Base-by-base conservation (phyloP, 306 rosid genomes). In the Dalbergia oliveri region DNA sequence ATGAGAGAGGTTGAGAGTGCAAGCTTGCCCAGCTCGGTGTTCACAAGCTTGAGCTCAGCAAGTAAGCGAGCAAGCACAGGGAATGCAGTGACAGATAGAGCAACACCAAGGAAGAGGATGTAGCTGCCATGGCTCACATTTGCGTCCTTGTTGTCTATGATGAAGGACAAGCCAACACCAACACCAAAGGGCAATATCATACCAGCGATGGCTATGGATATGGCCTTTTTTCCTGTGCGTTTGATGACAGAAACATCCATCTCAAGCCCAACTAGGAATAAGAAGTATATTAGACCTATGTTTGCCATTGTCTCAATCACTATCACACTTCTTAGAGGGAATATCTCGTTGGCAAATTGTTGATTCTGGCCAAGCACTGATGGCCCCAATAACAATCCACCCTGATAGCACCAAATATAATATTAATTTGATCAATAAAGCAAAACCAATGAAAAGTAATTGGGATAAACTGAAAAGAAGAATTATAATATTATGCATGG, bases 301-400 rank as follows among this genome's bases (percentile, higher is more conserved):
- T 92, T 89, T 34, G 96, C 97, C 94, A 94, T 87, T 82, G 97
- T 88, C 72, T 94, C 97, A 5, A 92, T 13, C 69, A 91, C 89
- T 92, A 91, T 83, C 60, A 90, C 92, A 86, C 98, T 92, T 73
- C 87, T 88, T 50, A 89, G 69, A 47, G 97, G 98, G 79, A 94
- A 94, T 2, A 94, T 11, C 0, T 41, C 3, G 33, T 53, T 67
- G 5, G 86, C 89, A 82, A 91, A 91, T 12, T 0, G 11, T 0
- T 18, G 1, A 65, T 53, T 67, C 71, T 86, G 87, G 11, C 97
- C 98, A 5, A 94, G 72, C 37, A 84, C 85, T 16, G 98, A 94
- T 23, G 98, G 98, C 39, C 98, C 98, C 66, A 94, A 77, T 7
- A 92, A n/a, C 41, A 94, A 83, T 72, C 98, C 97, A 58, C 97